A percentile compares a stretch with the other conserved stretches of the same genome.
Conservation (phyloP, 208 protist genomes). For the Leishmania aethiopica region DNA sequence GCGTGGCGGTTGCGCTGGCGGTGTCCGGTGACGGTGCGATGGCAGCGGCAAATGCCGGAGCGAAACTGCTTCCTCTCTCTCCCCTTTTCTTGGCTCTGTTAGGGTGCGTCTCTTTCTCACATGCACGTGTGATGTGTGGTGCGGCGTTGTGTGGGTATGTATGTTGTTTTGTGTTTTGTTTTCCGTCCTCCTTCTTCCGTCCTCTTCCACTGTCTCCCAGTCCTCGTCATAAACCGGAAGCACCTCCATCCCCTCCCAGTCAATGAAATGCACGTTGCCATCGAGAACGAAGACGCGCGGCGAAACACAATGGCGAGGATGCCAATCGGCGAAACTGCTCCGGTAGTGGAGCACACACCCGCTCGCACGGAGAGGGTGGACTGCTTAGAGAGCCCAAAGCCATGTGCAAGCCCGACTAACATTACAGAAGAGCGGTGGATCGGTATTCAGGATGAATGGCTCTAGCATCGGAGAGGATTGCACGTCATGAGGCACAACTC, state of each 20-base stretch:
- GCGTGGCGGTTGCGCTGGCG: background rate
- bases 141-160: conserved; percentile 8
- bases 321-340: background rate
- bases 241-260: background rate
- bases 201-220: background rate
- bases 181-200: background rate
- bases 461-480: no score
- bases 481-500: background rate
- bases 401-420: background rate
- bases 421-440: background rate
- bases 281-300: background rate
- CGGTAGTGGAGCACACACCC: background rate
- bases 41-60: background rate
- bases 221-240: background rate
- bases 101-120: background rate
- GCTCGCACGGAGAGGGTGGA: background rate
- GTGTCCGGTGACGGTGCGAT: background rate
- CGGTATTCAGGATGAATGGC: no score
- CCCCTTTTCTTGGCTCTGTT: background rate
- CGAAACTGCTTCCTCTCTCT: conserved; percentile 4
- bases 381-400: background rate
- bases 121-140: background rate
- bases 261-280: background rate
- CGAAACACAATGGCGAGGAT: background rate
- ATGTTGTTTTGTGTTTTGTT: background rate